Percentiles rank a stretch among this genome's conserved stretches.
Evolutionary conservation across 495 filamentous ascomycete species (phyloP).

Genomic region (Elasticomyces elasticus): DNA sequence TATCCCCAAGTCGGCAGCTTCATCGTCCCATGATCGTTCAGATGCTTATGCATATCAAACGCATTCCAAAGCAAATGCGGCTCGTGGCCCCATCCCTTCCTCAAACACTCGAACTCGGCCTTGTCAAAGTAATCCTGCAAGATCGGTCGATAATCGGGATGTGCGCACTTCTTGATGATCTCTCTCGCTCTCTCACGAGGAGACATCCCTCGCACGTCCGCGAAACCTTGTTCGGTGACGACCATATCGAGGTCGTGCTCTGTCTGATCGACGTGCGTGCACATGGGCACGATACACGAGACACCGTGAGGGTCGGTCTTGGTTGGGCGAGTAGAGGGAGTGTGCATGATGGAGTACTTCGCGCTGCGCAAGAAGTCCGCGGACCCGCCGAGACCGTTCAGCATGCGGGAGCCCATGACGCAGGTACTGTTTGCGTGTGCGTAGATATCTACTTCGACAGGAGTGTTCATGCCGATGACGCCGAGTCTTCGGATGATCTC

Average conservation of each 20-base stretch:
- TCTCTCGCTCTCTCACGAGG: slow-evolving; percentile 74
- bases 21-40: slow-evolving; percentile 78
- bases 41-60: slow-evolving; percentile 82
- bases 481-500: slow-evolving; percentile 86
- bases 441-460: slow-evolving; percentile 89
- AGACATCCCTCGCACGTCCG: slow-evolving; percentile 73
- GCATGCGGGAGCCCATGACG: slow-evolving; percentile 84
- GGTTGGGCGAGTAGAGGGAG: slow-evolving; percentile 64
- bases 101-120: slow-evolving; percentile 77
- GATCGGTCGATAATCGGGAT: slow-evolving; percentile 76
- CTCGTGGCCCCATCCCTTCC: slow-evolving; percentile 84
- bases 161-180: slow-evolving; percentile 81
- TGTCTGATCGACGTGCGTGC: slow-evolving; percentile 86
- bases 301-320: slow-evolving; percentile 80
- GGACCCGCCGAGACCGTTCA: slow-evolving; percentile 81
- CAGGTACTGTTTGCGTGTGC: slow-evolving; percentile 88
- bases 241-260: slow-evolving; percentile 83
- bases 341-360: slow-evolving; percentile 94
- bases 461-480: slow-evolving; percentile 92
- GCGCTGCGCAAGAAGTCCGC: slow-evolving; percentile 77
- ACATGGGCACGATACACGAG: slow-evolving; percentile 84
- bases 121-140: slow-evolving; percentile 75
- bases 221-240: slow-evolving; percentile 79
- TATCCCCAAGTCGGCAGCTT: slow-evolving; percentile 51
- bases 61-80: slow-evolving; percentile 74